A percentile compares a stretch with the other conserved stretches of the same genome.
These are phyloP conservation scores for Neurospora pannonica DNA, from an alignment of 495 filamentous ascomycete species.

Conservation along the genomic window DNA sequence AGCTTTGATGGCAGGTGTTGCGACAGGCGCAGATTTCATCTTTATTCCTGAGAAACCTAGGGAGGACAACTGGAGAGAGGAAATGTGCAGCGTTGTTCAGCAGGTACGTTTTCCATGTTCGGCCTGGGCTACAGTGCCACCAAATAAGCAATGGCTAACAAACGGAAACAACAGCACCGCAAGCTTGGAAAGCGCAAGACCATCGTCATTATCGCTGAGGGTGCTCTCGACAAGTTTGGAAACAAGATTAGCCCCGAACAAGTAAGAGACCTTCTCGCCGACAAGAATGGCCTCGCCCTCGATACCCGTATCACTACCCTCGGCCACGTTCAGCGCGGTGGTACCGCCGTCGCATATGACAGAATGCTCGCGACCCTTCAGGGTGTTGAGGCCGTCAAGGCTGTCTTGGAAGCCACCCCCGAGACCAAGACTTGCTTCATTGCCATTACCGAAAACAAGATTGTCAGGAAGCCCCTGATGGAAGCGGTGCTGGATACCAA, in stretches of 20 bases:
- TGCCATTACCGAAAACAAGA: conserved; percentile 95
- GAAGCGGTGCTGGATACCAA: conserved; percentile 81
- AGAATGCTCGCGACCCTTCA: conserved; percentile 88
- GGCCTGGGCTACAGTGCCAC: background rate
- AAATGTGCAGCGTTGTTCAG: conserved; percentile 76
- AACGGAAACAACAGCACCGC: conserved; percentile 55
- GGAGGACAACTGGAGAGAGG: conserved; percentile 72
- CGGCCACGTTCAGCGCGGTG: conserved; percentile 92
- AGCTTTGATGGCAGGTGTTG: conserved; percentile 91
- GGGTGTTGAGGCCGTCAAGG: conserved; percentile 92
- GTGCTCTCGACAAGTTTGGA: conserved; percentile 76
- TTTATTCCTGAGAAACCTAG: conserved; percentile 97
- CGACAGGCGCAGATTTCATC: conserved; percentile 91
- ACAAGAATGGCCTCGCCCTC: conserved; percentile 57
- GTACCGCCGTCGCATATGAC: conserved; percentile 86
- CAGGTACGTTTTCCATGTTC: conserved; percentile 44
- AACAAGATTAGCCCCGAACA: conserved; percentile 70
- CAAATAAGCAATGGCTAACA: conserved; percentile 1
- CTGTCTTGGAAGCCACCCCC: conserved; percentile 85
- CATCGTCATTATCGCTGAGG: conserved; percentile 95
- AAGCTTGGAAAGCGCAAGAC: conserved; percentile 89
- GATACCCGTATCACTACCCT: conserved; percentile 94
- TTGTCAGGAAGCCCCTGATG: conserved; percentile 77
- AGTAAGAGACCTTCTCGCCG: conserved; percentile 80
- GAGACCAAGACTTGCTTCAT: conserved; percentile 91